A percentile compares a stretch with the other conserved stretches of the same genome.
Evolutionary conservation across 2,329 filamentous ascomycete species (phyloP).

Genomic region (Pestalotiopsis sp.): DNA sequence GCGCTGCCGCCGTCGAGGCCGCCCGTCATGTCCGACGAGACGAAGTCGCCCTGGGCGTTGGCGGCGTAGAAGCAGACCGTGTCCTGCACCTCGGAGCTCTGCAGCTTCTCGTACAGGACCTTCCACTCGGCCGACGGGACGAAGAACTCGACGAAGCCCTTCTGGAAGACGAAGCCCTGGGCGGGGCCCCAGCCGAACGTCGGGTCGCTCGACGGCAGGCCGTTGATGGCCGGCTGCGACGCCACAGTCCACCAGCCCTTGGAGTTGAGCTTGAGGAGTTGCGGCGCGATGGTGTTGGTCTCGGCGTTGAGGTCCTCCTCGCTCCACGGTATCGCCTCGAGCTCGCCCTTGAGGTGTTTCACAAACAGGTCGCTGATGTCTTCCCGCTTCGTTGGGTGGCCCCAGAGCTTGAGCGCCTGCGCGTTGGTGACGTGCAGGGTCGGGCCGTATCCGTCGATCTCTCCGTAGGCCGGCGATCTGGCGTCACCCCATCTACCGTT

Average conservation of each 20-base stretch:
- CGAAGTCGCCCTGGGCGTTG: conserved; percentile 77
- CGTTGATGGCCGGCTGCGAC: conserved; percentile 92
- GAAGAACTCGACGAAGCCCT: conserved; percentile 98
- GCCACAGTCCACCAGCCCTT: conserved; percentile 96
- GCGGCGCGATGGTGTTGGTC: conserved; percentile 76
- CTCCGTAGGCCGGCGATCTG: conserved; percentile 88
- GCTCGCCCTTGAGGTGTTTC: conserved; percentile 76
- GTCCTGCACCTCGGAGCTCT: conserved; percentile 59
- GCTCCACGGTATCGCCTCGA: conserved; percentile 88
- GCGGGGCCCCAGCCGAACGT: conserved; percentile 93
- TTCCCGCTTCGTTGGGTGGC: conserved; percentile 66
- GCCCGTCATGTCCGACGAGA: conserved; percentile 63
- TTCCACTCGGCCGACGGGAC: conserved; percentile 74
- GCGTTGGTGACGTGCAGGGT: conserved; percentile 87
- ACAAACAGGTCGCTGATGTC: conserved; percentile 85
- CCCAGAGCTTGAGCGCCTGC: conserved; percentile 85
- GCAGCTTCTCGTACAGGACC: conserved; percentile 64
- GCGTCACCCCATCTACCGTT: conserved; percentile 96
- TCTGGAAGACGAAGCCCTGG: conserved; percentile 96
- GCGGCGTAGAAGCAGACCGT: conserved; percentile 86
- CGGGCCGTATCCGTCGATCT: conserved; percentile 98
- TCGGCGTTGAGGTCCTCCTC: conserved; percentile 87
- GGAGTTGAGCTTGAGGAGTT: conserved; percentile 75
- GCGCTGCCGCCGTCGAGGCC: conserved; percentile 32
- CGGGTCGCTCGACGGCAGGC: conserved; percentile 72